phyloP scores from a whole-genome alignment of 2,329 filamentous ascomycete genomes.

The Trichoderma sp. region DNA sequence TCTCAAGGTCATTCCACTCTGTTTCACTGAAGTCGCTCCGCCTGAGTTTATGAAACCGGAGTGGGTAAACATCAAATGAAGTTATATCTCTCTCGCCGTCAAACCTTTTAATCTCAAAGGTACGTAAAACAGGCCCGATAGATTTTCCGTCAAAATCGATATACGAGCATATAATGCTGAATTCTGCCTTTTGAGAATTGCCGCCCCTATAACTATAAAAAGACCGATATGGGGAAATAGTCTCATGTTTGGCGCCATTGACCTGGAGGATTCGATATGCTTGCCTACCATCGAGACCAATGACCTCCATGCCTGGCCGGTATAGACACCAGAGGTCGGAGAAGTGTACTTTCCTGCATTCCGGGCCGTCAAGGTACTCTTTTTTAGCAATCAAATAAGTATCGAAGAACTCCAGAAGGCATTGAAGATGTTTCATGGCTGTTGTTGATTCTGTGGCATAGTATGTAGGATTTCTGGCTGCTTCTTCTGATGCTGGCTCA shows the following conservation, averaged over 20 bases:
- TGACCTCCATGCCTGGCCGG: slow-evolving; percentile 26
- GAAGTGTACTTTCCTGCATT: slow-evolving; percentile 18
- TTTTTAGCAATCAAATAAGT: background rate
- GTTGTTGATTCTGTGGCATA: background rate
- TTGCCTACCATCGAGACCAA: slow-evolving; percentile 21
- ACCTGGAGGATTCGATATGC: slow-evolving; percentile 25
- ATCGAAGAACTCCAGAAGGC: slow-evolving; percentile 7
- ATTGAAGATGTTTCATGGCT: background rate
- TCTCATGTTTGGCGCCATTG: background rate
- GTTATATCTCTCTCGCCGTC: slow-evolving; percentile 27
- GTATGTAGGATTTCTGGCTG: no score
- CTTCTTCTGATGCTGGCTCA: no score
- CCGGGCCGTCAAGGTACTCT: background rate
- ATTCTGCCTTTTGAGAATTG: background rate
- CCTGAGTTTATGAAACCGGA: slow-evolving; percentile 16
- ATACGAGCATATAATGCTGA: slow-evolving; percentile 24
- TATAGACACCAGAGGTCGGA: slow-evolving; percentile 31
- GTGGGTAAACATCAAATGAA: slow-evolving; percentile 28
- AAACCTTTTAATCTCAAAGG: slow-evolving; percentile 27
- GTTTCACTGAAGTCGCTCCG: background rate
- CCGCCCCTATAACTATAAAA: no score
- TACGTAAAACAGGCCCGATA: slow-evolving; percentile 27
- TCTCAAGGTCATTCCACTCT: background rate
- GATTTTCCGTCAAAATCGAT: slow-evolving; percentile 33
- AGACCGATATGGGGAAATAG: background rate